These are phyloP conservation scores for Coemansia sp. DNA, from an alignment of 192 early-diverging fungal genomes.

Conservation along the genomic window DNA sequence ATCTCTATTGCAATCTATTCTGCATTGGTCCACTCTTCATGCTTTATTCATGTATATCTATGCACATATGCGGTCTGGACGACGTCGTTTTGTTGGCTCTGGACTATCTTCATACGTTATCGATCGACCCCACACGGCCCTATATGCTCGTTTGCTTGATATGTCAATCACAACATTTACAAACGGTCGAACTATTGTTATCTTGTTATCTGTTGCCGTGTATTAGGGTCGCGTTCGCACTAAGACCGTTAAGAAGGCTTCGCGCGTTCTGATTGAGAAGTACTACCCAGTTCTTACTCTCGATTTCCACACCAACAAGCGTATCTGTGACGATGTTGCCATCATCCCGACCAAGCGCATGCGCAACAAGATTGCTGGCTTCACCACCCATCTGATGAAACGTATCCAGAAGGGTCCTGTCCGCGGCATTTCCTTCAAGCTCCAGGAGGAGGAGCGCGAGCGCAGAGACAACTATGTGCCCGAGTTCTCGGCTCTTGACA, in stretches of 20 bases:
- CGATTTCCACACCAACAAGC: slow-evolving; percentile 99
- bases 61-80: too few species aligned
- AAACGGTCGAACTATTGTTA: neutral
- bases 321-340: slow-evolving; percentile 95
- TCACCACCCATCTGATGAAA: slow-evolving; percentile 99
- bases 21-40: too few species aligned
- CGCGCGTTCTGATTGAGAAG: slow-evolving; percentile 99
- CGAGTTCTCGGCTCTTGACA: slow-evolving; percentile 94
- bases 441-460: slow-evolving; percentile 99
- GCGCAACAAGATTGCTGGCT: slow-evolving; percentile 99
- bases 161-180: neutral
- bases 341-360: slow-evolving; percentile 98
- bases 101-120: too few species aligned
- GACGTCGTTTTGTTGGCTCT: too few species aligned
- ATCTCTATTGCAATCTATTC: too few species aligned
- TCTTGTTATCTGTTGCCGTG: neutral
- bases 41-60: too few species aligned
- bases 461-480: slow-evolving; percentile 99
- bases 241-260: slow-evolving; percentile 99
- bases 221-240: slow-evolving; percentile 93
- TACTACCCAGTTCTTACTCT: slow-evolving; percentile 99
- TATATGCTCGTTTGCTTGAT: neutral
- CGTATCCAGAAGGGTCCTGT: slow-evolving; percentile 99
- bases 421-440: slow-evolving; percentile 99
- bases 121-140: too few species aligned